phyloP scores from a whole-genome alignment of 768 basidiomycete species.

The Cytidiella melzeri region DNA sequence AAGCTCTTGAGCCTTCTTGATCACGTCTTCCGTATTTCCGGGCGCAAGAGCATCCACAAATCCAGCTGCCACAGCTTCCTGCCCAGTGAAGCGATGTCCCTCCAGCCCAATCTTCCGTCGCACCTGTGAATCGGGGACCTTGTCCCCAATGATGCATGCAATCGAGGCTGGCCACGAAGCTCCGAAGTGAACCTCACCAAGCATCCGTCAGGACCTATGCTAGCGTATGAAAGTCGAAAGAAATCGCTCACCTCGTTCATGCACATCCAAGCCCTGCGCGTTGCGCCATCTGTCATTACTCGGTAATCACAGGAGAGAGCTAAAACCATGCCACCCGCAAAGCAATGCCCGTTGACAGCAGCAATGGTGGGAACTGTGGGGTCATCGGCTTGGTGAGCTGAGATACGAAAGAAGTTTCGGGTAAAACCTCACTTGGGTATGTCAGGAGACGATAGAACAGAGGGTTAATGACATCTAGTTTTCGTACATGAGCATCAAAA shows the following conservation, averaged over 20 bases:
- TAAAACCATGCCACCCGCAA: conserved; percentile 78
- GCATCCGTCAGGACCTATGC: not conserved
- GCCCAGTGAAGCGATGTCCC: conserved; percentile 71
- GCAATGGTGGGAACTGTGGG: conserved; percentile 66
- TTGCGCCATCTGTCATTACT: conserved; percentile 78
- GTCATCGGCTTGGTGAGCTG: not conserved
- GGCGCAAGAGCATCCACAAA: conserved; percentile 66
- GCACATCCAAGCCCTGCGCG: conserved; percentile 75
- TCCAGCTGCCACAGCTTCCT: conserved; percentile 59
- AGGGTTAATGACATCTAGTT: conserved; percentile 75
- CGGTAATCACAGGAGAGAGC: conserved; percentile 83
- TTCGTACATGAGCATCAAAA: too few species aligned
- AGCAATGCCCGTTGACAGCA: conserved; percentile 81
- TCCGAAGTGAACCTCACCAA: conserved; percentile 69
- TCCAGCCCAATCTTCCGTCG: conserved; percentile 74
- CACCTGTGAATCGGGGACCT: conserved; percentile 51
- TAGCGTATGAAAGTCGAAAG: not conserved
- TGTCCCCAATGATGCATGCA: conserved; percentile 53
- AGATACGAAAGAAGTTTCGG: not conserved
- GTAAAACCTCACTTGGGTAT: conserved; percentile 60
- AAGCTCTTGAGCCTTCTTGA: conserved; percentile 58
- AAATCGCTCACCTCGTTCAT: conserved; percentile 76
- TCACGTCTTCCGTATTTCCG: conserved; percentile 50
- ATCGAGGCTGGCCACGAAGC: conserved; percentile 76
- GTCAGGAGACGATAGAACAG: conserved; percentile 60